Conservation (phyloP, 768 basidiomycete genomes). For the Auricularia heimuer region DNA sequence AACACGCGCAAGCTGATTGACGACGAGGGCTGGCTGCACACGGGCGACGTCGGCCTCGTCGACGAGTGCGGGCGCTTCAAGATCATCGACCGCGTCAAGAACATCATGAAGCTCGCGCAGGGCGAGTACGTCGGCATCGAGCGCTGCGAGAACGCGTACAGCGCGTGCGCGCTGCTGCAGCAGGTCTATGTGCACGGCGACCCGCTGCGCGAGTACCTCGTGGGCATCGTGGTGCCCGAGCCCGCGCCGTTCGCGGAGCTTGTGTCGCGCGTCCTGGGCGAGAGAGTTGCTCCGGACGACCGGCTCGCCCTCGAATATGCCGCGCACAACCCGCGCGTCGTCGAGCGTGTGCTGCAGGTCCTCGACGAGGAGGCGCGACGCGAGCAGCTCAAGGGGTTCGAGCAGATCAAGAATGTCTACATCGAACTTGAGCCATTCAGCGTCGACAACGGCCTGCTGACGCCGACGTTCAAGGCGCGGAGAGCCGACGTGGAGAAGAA, state of each 20-base stretch:
- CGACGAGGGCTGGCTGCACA: conserved; percentile 85
- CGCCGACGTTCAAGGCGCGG: conserved; percentile 83
- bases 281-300: conserved; percentile 44
- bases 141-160: conserved; percentile 81
- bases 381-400: conserved; percentile 77
- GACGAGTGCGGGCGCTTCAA: conserved; percentile 72
- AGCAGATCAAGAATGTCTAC: conserved; percentile 74
- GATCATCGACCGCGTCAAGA: conserved; percentile 97
- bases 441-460: conserved; percentile 72
- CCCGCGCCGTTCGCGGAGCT: conserved; percentile 58
- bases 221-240: conserved; percentile 80
- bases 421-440: conserved; percentile 64
- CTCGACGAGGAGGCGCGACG: conserved; percentile 54
- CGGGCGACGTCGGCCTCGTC: conserved; percentile 79
- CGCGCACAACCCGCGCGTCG: conserved; percentile 51
- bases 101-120: conserved; percentile 97
- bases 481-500: conserved; percentile 18
- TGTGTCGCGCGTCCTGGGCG: conserved; percentile 42
- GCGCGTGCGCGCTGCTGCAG: conserved; percentile 54
- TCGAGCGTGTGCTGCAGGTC: conserved; percentile 40
- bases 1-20: conserved; percentile 77
- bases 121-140: conserved; percentile 98
- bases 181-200: conserved; percentile 90
- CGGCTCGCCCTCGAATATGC: conserved; percentile 38
- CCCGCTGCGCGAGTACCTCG: conserved; percentile 75